These are phyloP conservation scores for Penicillium corylophilum DNA, from an alignment of 2,329 filamentous ascomycete genomes.

Conservation along the genomic window DNA sequence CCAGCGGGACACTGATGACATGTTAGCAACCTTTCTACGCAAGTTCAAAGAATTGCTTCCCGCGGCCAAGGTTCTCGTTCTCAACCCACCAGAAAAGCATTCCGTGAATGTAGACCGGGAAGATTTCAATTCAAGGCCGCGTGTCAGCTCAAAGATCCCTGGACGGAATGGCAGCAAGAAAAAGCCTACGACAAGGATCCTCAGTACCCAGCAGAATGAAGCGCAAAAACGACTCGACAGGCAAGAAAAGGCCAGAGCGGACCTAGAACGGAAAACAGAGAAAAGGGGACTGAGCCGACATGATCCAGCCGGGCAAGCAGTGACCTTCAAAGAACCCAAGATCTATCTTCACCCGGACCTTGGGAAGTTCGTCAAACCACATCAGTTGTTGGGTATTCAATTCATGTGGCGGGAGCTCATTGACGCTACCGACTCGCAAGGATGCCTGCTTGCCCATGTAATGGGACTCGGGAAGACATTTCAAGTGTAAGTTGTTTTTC, in stretches of 20 bases:
- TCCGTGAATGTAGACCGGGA: too few species aligned
- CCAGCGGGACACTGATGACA: slow-evolving; percentile 13
- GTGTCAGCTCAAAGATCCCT: background rate
- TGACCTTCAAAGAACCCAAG: slow-evolving; percentile 45
- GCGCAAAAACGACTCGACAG: slow-evolving; percentile 56
- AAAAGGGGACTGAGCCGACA: slow-evolving; percentile 33
- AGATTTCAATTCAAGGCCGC: background rate
- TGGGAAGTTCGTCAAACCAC: slow-evolving; percentile 66
- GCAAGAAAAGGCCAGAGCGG: slow-evolving; percentile 52
- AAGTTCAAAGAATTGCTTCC: slow-evolving; percentile 27
- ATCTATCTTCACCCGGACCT: slow-evolving; percentile 62
- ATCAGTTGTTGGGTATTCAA: slow-evolving; percentile 77
- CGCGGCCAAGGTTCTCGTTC: slow-evolving; percentile 14
- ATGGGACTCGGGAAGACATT: slow-evolving; percentile 94
- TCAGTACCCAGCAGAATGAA: slow-evolving; percentile 54
- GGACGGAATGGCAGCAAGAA: background rate
- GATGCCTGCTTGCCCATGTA: slow-evolving; percentile 80
- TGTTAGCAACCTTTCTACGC: slow-evolving; percentile 32
- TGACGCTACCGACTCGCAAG: slow-evolving; percentile 61
- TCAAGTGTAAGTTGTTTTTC: slow-evolving; percentile 60
- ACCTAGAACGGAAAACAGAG: slow-evolving; percentile 32
- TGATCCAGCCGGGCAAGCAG: slow-evolving; percentile 49
- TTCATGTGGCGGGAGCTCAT: slow-evolving; percentile 89
- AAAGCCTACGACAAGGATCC: slow-evolving; percentile 38
- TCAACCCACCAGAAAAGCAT: slow-evolving; percentile 32